Conservation (phyloP, 2,329 filamentous ascomycete genomes). For the Alternaria panax region DNA sequence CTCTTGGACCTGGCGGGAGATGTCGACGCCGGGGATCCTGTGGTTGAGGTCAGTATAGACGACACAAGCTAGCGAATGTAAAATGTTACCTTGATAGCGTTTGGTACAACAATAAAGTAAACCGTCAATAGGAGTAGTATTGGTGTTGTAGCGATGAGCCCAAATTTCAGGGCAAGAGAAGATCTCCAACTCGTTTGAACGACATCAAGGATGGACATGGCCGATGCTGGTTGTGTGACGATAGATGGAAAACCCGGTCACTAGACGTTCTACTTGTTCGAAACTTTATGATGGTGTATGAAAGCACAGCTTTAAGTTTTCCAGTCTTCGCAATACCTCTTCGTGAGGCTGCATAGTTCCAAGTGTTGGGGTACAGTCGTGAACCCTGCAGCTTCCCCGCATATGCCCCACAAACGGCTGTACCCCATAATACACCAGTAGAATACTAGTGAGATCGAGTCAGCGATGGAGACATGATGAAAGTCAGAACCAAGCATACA, state of each 20-base stretch:
- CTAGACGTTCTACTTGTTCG: not conserved
- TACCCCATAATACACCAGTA: not conserved
- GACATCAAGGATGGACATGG: conserved; percentile 19
- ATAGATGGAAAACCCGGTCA: not conserved
- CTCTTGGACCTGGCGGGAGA: conserved; percentile 51
- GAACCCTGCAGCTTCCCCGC: conserved; percentile 10
- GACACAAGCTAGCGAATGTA: not conserved
- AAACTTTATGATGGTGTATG: not conserved
- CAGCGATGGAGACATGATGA: not conserved
- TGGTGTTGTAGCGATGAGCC: conserved; percentile 22
- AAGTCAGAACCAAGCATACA: not conserved
- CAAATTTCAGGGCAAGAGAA: conserved; percentile 20
- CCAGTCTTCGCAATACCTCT: not conserved
- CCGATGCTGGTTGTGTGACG: not conserved
- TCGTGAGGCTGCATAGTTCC: not conserved
- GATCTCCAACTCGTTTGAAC: conserved; percentile 4
- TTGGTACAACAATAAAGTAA: conserved; percentile 43
- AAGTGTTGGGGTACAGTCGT: conserved; percentile 3
- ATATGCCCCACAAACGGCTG: conserved; percentile 10
- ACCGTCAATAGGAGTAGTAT: conserved; percentile 30
- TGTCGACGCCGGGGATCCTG: conserved; percentile 43
- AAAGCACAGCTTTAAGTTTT: not conserved
- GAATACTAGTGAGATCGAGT: not conserved
- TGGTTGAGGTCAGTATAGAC: not conserved
- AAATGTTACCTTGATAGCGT: conserved; percentile 34